Evolutionary conservation across 768 basidiomycete genomes (phyloP).

Genomic region (Cystobasidium tubakii): DNA sequence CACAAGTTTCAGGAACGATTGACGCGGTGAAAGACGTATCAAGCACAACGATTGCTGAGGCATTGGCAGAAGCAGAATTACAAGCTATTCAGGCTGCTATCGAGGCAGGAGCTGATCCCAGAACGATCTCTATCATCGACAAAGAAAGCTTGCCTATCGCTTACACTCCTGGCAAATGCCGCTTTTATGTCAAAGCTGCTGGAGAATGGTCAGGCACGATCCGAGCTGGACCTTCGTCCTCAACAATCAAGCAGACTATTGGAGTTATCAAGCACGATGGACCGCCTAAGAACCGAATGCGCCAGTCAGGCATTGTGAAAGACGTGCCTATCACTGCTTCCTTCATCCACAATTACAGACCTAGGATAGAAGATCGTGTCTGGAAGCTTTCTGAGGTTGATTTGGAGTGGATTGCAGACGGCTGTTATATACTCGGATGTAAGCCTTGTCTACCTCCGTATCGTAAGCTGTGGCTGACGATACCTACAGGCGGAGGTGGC

Average conservation of each 20-base stretch:
- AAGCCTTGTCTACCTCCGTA: not conserved
- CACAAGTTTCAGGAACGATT: slow-evolving; percentile 52
- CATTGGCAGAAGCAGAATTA: slow-evolving; percentile 49
- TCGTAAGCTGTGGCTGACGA: not conserved
- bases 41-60: slow-evolving; percentile 47
- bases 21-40: slow-evolving; percentile 52
- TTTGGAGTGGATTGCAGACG: slow-evolving; percentile 60
- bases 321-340: slow-evolving; percentile 32
- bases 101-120: slow-evolving; percentile 53
- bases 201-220: slow-evolving; percentile 52
- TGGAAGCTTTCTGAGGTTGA: slow-evolving; percentile 56
- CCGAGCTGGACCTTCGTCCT: not conserved
- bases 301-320: not conserved
- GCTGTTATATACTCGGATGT: slow-evolving; percentile 59
- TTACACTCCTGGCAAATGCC: slow-evolving; percentile 49
- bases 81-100: slow-evolving; percentile 54
- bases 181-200: slow-evolving; percentile 55
- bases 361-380: slow-evolving; percentile 50
- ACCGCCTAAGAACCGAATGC: not conserved
- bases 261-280: not conserved
- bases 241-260: not conserved
- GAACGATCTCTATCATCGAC: slow-evolving; percentile 57
- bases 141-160: slow-evolving; percentile 56
- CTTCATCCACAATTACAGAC: slow-evolving; percentile 51
- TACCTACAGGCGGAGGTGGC: slow-evolving; percentile 56